Conservation (phyloP, 495 filamentous ascomycete genomes). For the Tuber indicum region DNA sequence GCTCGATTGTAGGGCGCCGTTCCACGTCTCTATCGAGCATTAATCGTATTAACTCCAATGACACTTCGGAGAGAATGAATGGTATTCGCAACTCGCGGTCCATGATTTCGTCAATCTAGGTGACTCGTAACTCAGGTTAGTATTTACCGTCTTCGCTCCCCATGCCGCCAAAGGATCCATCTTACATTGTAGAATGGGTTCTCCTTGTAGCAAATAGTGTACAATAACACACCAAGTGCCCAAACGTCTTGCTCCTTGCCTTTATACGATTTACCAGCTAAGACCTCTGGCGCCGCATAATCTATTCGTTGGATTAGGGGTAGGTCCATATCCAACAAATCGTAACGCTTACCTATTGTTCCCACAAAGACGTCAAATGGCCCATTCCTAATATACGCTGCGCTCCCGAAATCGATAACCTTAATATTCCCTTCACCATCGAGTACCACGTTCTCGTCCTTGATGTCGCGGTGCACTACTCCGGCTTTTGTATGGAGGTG, state of each 20-base stretch:
- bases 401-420: conserved; percentile 95
- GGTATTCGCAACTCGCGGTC: conserved; percentile 91
- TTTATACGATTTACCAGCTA: conserved; percentile 86
- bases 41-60: conserved; percentile 76
- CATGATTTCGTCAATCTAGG: conserved; percentile 87
- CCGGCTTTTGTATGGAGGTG: conserved; percentile 86
- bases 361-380: conserved; percentile 99
- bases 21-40: conserved; percentile 92
- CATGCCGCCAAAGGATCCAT: neutral
- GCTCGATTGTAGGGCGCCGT: conserved; percentile 68
- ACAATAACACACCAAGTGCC: conserved; percentile 95
- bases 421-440: conserved; percentile 96
- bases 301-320: conserved; percentile 50
- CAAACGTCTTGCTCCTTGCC: conserved; percentile 98
- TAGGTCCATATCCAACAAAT: neutral
- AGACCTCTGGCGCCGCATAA: conserved; percentile 93
- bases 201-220: conserved; percentile 98
- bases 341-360: conserved; percentile 77
- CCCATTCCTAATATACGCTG: conserved; percentile 94
- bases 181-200: conserved; percentile 87
- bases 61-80: conserved; percentile 82
- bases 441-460: conserved; percentile 94
- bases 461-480: conserved; percentile 96
- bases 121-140: neutral
- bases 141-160: neutral